phyloP scores from a whole-genome alignment of 2,329 filamentous ascomycete genomes.

The Aspergillus sp. region DNA sequence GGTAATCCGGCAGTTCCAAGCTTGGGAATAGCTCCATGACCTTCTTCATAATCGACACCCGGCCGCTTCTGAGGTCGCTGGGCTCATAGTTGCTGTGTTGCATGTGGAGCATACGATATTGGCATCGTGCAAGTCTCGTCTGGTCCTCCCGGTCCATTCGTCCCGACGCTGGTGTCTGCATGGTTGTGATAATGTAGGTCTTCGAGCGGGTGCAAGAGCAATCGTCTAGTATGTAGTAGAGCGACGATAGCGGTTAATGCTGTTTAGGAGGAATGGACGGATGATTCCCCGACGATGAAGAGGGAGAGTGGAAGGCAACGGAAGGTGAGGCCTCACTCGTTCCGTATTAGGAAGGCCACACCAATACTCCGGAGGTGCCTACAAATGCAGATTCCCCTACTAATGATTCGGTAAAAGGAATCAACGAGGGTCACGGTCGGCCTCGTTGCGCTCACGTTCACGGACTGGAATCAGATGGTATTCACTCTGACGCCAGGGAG shows the following conservation, averaged over 20 bases:
- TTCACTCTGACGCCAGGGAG: constrained; percentile 8
- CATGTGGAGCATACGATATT: not conserved
- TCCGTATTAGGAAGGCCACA: not conserved
- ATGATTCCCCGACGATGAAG: not conserved
- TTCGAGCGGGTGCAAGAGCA: not conserved
- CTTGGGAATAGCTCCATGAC: not conserved
- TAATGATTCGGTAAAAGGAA: no score
- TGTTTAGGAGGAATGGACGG: not conserved
- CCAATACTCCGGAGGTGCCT: not conserved
- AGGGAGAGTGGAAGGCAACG: not conserved
- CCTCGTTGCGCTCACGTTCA: constrained; percentile 2
- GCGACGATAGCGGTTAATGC: not conserved
- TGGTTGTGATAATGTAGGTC: not conserved
- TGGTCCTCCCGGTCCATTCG: not conserved
- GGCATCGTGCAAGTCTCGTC: not conserved
- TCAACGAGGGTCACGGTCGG: not conserved
- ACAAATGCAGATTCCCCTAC: not conserved
- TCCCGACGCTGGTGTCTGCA: not conserved
- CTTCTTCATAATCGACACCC: not conserved
- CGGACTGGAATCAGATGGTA: constrained; percentile 18
- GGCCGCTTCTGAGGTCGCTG: not conserved
- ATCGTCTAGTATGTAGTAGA: not conserved
- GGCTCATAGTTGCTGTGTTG: not conserved
- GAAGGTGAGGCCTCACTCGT: not conserved
- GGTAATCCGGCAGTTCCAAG: not conserved